Conservation (phyloP, 2,329 filamentous ascomycete species). For the Neoarthrinium moseri region DNA sequence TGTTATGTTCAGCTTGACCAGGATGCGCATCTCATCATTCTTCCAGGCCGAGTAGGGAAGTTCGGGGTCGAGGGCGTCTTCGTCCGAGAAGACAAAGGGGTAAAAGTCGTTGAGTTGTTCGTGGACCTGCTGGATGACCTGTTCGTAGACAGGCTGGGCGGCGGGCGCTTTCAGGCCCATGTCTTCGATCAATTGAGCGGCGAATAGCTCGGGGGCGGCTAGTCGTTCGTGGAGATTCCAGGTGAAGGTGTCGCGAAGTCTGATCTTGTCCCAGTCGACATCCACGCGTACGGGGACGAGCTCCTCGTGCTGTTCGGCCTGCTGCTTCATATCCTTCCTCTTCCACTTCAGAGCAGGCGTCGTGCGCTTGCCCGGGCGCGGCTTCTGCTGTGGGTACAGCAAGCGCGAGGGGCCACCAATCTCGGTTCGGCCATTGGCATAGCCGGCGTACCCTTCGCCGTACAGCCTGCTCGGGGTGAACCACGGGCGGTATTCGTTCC, state of each 20-base stretch:
- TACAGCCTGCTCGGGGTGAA: slow-evolving; percentile 59
- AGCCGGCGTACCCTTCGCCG: slow-evolving; percentile 81
- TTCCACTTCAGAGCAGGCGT: slow-evolving; percentile 71
- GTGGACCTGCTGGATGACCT: slow-evolving; percentile 67
- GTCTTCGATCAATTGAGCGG: slow-evolving; percentile 87
- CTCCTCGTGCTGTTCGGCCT: slow-evolving; percentile 89
- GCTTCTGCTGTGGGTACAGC: slow-evolving; percentile 77
- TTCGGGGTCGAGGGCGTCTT: slow-evolving; percentile 86
- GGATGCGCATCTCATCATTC: slow-evolving; percentile 96
- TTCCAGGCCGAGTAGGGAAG: slow-evolving; percentile 93
- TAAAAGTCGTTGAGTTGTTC: slow-evolving; percentile 94
- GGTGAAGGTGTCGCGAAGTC: slow-evolving; percentile 94
- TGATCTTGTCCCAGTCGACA: slow-evolving; percentile 93
- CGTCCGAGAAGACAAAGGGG: slow-evolving; percentile 84
- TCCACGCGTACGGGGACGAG: slow-evolving; percentile 88
- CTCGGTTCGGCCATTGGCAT: slow-evolving; percentile 84
- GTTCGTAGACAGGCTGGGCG: slow-evolving; percentile 60
- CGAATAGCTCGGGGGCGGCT: slow-evolving; percentile 77
- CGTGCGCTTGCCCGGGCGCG: slow-evolving; percentile 73
- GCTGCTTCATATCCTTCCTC: slow-evolving; percentile 77
- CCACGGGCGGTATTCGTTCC: slow-evolving; percentile 52
- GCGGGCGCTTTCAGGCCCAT: slow-evolving; percentile 75
- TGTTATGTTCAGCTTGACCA: slow-evolving; percentile 95
- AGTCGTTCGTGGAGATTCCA: slow-evolving; percentile 96
- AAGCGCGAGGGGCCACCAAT: slow-evolving; percentile 64